Evolutionary conservation across 2,329 filamentous ascomycete species (phyloP).

Genomic region (Pezicula carpinea): DNA sequence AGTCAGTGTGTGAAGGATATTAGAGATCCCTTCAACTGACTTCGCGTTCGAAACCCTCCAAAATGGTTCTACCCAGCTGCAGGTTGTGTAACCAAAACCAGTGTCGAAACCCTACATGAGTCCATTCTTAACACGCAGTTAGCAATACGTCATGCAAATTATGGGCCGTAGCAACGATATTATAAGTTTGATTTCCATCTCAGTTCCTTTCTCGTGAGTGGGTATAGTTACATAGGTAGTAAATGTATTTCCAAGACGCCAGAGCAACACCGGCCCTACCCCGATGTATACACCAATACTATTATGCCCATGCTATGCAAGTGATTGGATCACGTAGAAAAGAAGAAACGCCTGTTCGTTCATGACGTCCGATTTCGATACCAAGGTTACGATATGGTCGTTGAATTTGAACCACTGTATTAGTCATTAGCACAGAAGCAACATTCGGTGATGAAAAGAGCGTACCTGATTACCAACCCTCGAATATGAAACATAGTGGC

Average conservation of each 20-base stretch:
- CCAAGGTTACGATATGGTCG: conserved; percentile 85
- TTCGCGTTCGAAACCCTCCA: no score
- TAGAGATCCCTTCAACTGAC: no score
- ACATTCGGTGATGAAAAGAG: not conserved
- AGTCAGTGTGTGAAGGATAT: no score
- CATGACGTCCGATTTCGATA: conserved; percentile 79
- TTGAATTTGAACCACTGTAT: conserved; percentile 90
- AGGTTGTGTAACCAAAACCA: no score
- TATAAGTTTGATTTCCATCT: no score
- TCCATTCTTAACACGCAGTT: no score
- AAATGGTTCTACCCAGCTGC: no score
- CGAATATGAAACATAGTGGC: conserved; percentile 89
- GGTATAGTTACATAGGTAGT: not conserved
- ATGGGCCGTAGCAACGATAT: no score
- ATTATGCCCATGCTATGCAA: conserved; percentile 37
- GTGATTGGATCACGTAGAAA: conserved; percentile 72
- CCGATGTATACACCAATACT: not conserved
- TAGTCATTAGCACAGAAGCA: conserved; percentile 4
- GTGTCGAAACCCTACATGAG: no score
- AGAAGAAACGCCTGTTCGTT: conserved; percentile 83
- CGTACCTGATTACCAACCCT: conserved; percentile 67
- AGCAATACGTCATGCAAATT: no score
- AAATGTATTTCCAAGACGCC: not conserved
- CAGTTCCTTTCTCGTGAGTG: not conserved
- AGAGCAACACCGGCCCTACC: not conserved